phyloP scores from a whole-genome alignment of 805 yeast species.

The Kuraishia capsulata region DNA sequence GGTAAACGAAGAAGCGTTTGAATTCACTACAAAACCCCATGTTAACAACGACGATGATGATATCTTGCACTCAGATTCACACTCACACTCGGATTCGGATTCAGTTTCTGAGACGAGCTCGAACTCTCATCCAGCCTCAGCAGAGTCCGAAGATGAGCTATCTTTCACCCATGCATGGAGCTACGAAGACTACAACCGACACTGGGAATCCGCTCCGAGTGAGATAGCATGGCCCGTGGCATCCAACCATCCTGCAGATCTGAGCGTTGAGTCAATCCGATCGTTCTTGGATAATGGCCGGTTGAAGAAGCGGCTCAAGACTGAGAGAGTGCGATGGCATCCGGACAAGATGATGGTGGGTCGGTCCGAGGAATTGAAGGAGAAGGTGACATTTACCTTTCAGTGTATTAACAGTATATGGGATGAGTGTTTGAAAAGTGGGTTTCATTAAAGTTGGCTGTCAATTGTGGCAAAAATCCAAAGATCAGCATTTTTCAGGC shows the following conservation, averaged over 20 bases:
- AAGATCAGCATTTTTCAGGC: no score
- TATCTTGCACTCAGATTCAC: no score
- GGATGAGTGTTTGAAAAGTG: no score
- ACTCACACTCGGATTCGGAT: no score
- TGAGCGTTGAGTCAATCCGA: conserved; percentile 6
- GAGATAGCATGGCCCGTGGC: conserved; percentile 19
- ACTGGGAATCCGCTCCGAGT: conserved; percentile 17
- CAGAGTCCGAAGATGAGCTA: conserved; percentile 1
- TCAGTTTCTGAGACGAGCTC: conserved; percentile 3
- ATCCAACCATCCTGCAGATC: conserved; percentile 22
- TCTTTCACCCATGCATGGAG: conserved; percentile 6
- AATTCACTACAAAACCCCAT: conserved; percentile 1
- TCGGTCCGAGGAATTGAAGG: conserved; percentile 8
- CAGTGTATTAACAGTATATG: conserved; percentile 32
- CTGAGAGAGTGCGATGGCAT: conserved; percentile 60
- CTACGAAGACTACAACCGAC: conserved; percentile 13
- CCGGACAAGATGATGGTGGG: conserved; percentile 50
- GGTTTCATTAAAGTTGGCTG: no score
- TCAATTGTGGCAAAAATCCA: no score
- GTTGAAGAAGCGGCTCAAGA: conserved; percentile 19
- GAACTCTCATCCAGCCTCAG: conserved; percentile 6
- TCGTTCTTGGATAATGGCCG: conserved; percentile 9
- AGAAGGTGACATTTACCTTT: conserved; percentile 27
- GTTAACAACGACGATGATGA: no score
- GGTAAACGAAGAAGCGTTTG: conserved; percentile 4